Percentiles rank a stretch among this genome's conserved stretches.
phyloP scores from a whole-genome alignment of 2,329 filamentous ascomycete species.

The Colletotrichum caudatum region DNA sequence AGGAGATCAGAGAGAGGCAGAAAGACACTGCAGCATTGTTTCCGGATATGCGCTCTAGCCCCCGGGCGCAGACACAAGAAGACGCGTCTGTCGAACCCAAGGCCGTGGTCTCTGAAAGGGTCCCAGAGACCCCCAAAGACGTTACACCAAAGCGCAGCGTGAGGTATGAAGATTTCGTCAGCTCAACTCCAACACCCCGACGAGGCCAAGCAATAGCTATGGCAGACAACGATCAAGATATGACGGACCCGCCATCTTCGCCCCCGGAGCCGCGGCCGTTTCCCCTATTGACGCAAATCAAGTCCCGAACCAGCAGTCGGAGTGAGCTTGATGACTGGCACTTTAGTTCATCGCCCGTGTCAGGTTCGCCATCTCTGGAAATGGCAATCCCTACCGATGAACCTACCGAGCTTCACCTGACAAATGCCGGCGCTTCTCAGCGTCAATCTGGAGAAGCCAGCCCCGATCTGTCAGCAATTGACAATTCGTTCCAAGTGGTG shows the following conservation, averaged over 20 bases:
- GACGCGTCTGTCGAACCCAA: constrained; percentile 25
- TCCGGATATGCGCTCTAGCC: constrained; percentile 72
- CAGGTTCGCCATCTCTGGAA: constrained; percentile 60
- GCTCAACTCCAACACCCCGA: constrained; percentile 71
- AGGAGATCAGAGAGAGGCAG: constrained; percentile 81
- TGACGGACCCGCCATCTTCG: constrained; percentile 69
- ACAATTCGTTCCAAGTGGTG: constrained; percentile 42
- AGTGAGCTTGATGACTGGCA: constrained; percentile 62
- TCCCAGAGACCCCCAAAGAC: constrained; percentile 46
- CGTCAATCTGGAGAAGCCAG: constrained; percentile 33
- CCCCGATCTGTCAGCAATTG: constrained; percentile 26
- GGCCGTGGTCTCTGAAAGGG: constrained; percentile 30
- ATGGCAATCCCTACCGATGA: constrained; percentile 34
- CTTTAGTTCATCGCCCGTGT: constrained; percentile 67
- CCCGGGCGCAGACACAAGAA: constrained; percentile 44
- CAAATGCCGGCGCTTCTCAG: constrained; percentile 32
- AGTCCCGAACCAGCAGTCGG: constrained; percentile 59
- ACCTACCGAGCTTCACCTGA: constrained; percentile 35
- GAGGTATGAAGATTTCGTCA: constrained; percentile 65
- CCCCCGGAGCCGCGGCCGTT: constrained; percentile 67
- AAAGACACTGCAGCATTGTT: constrained; percentile 74
- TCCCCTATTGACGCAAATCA: constrained; percentile 64
- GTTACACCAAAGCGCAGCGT: constrained; percentile 60
- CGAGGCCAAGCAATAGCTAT: constrained; percentile 65
- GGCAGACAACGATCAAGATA: constrained; percentile 59